Base-by-base conservation (phyloP, 1,284 basidiomycete species). In the Papiliotrema laurentii region DNA sequence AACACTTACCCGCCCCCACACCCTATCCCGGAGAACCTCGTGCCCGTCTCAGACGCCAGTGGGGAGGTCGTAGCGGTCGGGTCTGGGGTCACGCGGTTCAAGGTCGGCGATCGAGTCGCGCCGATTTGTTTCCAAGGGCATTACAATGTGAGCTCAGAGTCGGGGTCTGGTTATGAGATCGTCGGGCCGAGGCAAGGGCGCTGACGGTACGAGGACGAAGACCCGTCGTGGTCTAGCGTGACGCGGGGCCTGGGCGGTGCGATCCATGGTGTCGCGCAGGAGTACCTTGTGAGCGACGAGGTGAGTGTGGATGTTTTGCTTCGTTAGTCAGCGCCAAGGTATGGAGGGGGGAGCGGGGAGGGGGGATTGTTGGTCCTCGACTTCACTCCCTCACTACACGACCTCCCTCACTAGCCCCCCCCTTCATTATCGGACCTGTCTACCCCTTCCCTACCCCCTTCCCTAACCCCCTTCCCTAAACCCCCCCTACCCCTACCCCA, bases 1-100 rank as follows among this genome's bases (percentile, higher is more conserved):
- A 16, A 16, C 30, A 31, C 30, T 16, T 31, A 72, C 41, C 71
- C 71, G 1, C 61, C 64, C 5, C 61, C 66, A 0, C 62, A 68
- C 43, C 52, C 41, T 3, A 50, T 67, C 5, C 59, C 60, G 2
- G 51, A 63, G 6, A 55, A 62, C n/a, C 53, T 72, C 21, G 71
- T 76, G 16, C 72, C 75, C 1, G 55, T 62, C 16, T 72, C 68
- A 9, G 75, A 77, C 50, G 73, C 71, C 0, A 63, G 68, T 3
- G 76, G 74, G n/a, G 61, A 69, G 3, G 64, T 77, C 24, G 65
- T 72, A 16, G 61, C 62, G 16, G 63, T 72, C 7, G 75, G 75
- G 1, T 35, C 38, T 1, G 53, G 50, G 2, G 75, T 75, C 4
- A 59, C 58, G 2, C 45, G 59, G 4, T 70, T 73, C 57, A 70